phyloP scores from a whole-genome alignment of 495 filamentous ascomycete species.

The Sphaerosporella brunnea region DNA sequence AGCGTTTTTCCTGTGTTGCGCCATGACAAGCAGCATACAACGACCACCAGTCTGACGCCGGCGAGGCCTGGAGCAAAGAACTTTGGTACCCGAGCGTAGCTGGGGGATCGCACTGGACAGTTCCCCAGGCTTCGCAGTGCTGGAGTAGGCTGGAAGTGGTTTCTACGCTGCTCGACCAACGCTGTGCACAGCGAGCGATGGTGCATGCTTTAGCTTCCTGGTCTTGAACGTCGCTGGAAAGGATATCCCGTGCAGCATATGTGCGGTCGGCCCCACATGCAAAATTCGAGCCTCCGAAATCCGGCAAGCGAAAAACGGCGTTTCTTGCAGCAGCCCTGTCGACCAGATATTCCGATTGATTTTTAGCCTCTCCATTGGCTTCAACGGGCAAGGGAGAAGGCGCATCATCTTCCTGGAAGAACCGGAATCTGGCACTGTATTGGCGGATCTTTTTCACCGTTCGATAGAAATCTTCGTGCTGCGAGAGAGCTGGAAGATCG shows the following conservation, averaged over 20 bases:
- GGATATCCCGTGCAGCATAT: slow-evolving; percentile 7
- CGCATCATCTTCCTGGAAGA: slow-evolving; percentile 10
- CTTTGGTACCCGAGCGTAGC: too few relatives aligned
- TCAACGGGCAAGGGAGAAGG: background rate
- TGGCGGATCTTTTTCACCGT: slow-evolving; percentile 30
- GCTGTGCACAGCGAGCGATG: background rate
- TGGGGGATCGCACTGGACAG: too few relatives aligned
- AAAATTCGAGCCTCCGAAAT: slow-evolving; percentile 30
- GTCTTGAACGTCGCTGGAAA: background rate
- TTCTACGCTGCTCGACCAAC: background rate
- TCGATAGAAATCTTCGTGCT: slow-evolving; percentile 34
- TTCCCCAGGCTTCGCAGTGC: background rate
- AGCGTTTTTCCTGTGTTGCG: slow-evolving; percentile 19
- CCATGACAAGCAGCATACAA: slow-evolving; percentile 27
- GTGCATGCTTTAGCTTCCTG: background rate
- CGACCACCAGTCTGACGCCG: slow-evolving; percentile 28
- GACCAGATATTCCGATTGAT: slow-evolving; percentile 22
- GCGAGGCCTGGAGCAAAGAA: too few relatives aligned
- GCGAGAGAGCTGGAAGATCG: slow-evolving; percentile 31
- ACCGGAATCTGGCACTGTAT: slow-evolving; percentile 26
- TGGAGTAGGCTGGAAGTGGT: background rate
- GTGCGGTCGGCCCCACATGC: slow-evolving; percentile 1
- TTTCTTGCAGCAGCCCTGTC: slow-evolving; percentile 32
- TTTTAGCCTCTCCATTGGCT: background rate
- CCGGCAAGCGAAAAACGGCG: slow-evolving; percentile 32